Base-by-base conservation (phyloP, 306 rosid genomes). In the Glycyrrhiza uralensis region DNA sequence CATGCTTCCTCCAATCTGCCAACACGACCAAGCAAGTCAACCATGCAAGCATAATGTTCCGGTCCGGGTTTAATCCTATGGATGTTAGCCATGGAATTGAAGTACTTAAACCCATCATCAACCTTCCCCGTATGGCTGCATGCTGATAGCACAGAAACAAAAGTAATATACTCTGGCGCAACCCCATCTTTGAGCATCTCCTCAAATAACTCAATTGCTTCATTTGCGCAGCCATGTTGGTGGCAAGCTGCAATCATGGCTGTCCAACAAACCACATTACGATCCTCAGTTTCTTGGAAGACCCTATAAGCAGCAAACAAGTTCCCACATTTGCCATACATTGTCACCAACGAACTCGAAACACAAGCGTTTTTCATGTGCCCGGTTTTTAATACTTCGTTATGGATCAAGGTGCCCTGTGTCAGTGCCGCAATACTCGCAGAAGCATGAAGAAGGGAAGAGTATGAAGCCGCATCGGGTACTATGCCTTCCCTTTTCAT, bases 21-120 rank as follows among this genome's bases (percentile, higher is more conserved):
- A 29, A 81, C 84, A 29, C 87, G 87, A 61, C 87, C 87, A 80
- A 88, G 87, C 82, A 86, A 77, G 80, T 88, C 88, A 68, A 80
- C 93, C 71, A 84, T 85, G 84, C 93, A 86, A 4, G 94, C 88
- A 78, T 75, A 86, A 75, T 88, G 94, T 77, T 88, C 94, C 55
- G 71, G 77, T 19, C 89, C 85, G 0, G 86, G 87, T 54, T 59
- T 58, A 50, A 84, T 59, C 29, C 80, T 79, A 65, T 86, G 81
- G 20, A 75, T 67, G 74, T 69, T 44, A 69, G 50, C 20, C 90
- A 88, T 80, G 36, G 90, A 88, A 73, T 78, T 33, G 57, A 88
- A 88, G 78, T 75, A 84, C 54, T 39, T 66, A 64, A 83, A 85
- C 54, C 86, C 93, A 22, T 82, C 88, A 69, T 86, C 69, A 46